Base-by-base conservation (phyloP, 139 green algal genomes). In the Penium margaritaceum region DNA sequence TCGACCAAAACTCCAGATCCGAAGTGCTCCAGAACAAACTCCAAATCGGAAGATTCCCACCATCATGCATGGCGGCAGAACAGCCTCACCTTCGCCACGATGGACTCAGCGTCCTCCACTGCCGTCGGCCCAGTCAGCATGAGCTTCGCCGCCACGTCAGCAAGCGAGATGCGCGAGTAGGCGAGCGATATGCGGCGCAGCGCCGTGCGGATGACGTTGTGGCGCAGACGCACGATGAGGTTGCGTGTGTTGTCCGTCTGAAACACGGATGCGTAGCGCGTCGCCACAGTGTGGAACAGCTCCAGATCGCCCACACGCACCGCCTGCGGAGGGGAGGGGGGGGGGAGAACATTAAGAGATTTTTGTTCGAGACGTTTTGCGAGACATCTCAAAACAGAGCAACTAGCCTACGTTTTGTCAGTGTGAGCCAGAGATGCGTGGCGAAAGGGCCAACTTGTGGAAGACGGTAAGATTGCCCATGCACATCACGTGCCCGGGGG, bases 201-300 rank as follows among this genome's bases (percentile, higher is more conserved):
- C 21, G 94, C 94, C 5, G 90, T 90, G 36, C 94, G 84, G 80
- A 99, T 94, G 32, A 99, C 94, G 84, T 96, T 97, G 84, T 94
- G 87, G 47, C 90, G 88, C 76, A 99, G 84, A 1, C 94, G 88
- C 58, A 88, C 89, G 44, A 99, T 89, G 5, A 98, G 86, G 80
- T 96, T 94, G 69, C 72, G 62, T 5, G 84, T 90, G 57, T 83
- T 80, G 84, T 98, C 94, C 1, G 72, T 54, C 21, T 74, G 66
- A 73, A 96, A 97, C 15, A 81, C 79, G 0, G 67, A 35, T 3
- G 54, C 74, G 81, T 95, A 77, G 43, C 67, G 46, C 43, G 90
- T 64, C 6, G 86, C 86, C 21, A 89, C 89, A 0, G 39, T 33
- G 57, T 74, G 81, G 85, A 98, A 98, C 3, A 76, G 66, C 27